Evolutionary conservation across 1,284 basidiomycete species (phyloP).

Genomic region (Heliocybe sulcata): DNA sequence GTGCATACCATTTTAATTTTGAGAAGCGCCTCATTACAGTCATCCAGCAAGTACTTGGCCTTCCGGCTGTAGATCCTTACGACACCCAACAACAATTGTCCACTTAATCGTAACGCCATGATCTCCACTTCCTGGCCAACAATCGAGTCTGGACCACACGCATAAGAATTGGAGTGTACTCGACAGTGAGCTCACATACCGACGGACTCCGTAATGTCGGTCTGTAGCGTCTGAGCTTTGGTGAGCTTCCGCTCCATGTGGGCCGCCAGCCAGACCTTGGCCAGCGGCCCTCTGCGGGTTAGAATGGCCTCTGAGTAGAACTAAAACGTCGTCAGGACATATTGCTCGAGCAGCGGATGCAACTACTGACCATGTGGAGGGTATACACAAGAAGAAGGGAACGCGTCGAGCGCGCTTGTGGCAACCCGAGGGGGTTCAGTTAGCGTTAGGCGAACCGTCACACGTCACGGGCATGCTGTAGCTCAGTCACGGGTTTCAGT

Average conservation of each 20-base stretch:
- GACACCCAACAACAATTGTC: slow-evolving; percentile 92
- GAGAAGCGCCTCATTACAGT: slow-evolving; percentile 93
- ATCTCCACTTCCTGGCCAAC: slow-evolving; percentile 83
- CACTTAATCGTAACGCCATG: slow-evolving; percentile 92
- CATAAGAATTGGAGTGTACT: background rate
- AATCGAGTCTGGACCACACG: slow-evolving; percentile 60
- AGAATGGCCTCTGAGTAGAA: slow-evolving; percentile 93
- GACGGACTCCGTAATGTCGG: slow-evolving; percentile 90
- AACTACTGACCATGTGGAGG: slow-evolving; percentile 19
- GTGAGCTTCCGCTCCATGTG: slow-evolving; percentile 98
- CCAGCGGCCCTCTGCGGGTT: slow-evolving; percentile 88
- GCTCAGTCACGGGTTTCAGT: background rate
- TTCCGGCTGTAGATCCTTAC: slow-evolving; percentile 97
- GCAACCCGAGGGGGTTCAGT: slow-evolving; percentile 5
- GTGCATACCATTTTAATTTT: slow-evolving; percentile 87
- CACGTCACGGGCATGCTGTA: background rate
- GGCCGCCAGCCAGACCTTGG: slow-evolving; percentile 97
- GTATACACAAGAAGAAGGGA: slow-evolving; percentile 13
- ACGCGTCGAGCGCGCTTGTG: slow-evolving; percentile 19
- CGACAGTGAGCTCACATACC: slow-evolving; percentile 42
- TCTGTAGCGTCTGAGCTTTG: slow-evolving; percentile 90
- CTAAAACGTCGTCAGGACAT: slow-evolving; percentile 26
- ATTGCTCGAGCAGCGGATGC: background rate
- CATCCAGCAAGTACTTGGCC: slow-evolving; percentile 94
- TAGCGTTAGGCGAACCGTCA: background rate